Evolutionary conservation across 345 rosid genomes (phyloP).

Genomic region (Eucalyptus curtisii): DNA sequence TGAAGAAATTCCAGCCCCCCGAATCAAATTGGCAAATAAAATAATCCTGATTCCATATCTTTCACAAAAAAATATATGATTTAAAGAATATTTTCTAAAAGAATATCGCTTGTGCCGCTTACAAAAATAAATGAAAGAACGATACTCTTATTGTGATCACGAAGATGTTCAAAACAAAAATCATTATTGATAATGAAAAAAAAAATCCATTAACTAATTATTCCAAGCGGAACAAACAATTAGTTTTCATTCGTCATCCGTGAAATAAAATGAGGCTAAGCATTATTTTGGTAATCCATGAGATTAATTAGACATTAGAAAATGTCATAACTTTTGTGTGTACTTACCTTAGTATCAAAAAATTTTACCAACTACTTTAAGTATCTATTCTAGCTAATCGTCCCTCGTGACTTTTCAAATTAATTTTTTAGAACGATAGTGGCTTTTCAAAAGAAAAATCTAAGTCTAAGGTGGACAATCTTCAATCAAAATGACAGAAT

Average conservation of each 20-base stretch:
- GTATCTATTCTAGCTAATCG: neutral
- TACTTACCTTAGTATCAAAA: too few species aligned
- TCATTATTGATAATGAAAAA: neutral
- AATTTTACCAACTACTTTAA: too few species aligned
- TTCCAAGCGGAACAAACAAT: fast-evolving
- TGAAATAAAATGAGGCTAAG: too few species aligned
- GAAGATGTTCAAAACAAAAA: too few species aligned
- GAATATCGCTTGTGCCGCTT: fast-evolving
- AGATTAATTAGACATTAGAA: neutral
- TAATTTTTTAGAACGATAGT: fast-evolving
- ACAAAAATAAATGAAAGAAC: too few species aligned
- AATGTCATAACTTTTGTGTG: fast-evolving
- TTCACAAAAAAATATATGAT: too few species aligned
- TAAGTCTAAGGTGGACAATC: neutral
- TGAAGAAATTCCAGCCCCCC: neutral
- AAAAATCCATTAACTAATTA: fast-evolving
- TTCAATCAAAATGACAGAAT: neutral
- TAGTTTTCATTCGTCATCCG: fast-evolving
- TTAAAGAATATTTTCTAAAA: fast-evolving
- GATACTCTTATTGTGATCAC: neutral
- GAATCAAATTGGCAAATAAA: neutral
- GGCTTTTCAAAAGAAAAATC: neutral
- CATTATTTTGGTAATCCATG: fast-evolving
- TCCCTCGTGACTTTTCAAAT: fast-evolving
- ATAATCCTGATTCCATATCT: neutral